phyloP scores from a whole-genome alignment of 345 rosid genomes.

The Euclidium syriacum region DNA sequence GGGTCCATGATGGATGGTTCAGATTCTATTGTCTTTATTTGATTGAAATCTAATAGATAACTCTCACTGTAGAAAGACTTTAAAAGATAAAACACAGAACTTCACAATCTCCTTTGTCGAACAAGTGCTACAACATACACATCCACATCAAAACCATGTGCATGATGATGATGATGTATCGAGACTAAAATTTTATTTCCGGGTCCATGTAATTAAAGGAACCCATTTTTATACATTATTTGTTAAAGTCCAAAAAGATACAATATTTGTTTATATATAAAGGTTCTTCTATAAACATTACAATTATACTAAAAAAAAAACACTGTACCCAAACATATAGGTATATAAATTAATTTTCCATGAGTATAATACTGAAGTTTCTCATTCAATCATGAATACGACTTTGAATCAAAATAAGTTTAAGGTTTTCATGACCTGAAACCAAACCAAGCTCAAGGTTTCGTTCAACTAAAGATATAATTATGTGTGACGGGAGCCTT shows the following conservation, averaged over 20 bases:
- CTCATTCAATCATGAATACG: not conserved
- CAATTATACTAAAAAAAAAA: too few relatives aligned
- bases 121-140: constrained; percentile 25
- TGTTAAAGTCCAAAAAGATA: too few relatives aligned
- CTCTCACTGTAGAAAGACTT: constrained; percentile 10
- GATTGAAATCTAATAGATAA: constrained; percentile 9
- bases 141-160: constrained; percentile 30
- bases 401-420: not conserved
- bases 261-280: too few relatives aligned
- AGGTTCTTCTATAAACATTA: too few relatives aligned
- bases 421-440: not conserved
- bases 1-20: constrained; percentile 25
- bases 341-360: not conserved
- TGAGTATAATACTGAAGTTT: not conserved
- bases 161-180: constrained; percentile 15
- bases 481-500: too few relatives aligned
- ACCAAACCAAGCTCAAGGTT: not conserved
- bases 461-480: not conserved
- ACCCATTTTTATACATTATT: not conserved
- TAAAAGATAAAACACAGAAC: constrained; percentile 12
- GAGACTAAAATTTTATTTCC: constrained; percentile 2
- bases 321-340: not conserved
- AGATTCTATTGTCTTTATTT: constrained; percentile 13
- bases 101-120: constrained; percentile 27
- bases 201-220: constrained; percentile 3